Evolutionary conservation across 495 filamentous ascomycete genomes (phyloP).

Genomic region (Hypoxylon cercidicola): DNA sequence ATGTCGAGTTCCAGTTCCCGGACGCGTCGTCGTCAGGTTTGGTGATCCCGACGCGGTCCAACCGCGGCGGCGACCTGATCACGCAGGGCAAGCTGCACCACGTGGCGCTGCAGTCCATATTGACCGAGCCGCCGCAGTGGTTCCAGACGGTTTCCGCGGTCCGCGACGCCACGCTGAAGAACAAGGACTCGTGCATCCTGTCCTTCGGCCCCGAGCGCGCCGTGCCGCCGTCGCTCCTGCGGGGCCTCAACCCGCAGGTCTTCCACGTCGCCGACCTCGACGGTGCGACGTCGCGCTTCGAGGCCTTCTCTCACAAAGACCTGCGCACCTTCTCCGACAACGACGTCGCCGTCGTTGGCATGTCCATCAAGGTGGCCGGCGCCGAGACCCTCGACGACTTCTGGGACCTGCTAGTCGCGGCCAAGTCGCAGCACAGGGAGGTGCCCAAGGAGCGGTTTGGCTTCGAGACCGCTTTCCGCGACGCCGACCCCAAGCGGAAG

Average conservation of each 20-base stretch:
- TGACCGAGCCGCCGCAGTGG: slow-evolving; percentile 58
- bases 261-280: slow-evolving; percentile 30
- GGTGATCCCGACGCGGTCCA: slow-evolving; percentile 40
- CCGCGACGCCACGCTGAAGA: slow-evolving; percentile 11
- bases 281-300: slow-evolving; percentile 18
- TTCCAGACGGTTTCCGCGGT: slow-evolving; percentile 41
- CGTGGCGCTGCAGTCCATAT: slow-evolving; percentile 51
- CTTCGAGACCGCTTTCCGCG: slow-evolving; percentile 31
- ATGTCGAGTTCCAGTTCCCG: slow-evolving; percentile 51
- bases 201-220: slow-evolving; percentile 37
- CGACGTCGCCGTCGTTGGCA: slow-evolving; percentile 56
- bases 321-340: slow-evolving; percentile 33
- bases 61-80: slow-evolving; percentile 29
- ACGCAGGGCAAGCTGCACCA: slow-evolving; percentile 44
- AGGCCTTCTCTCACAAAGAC: slow-evolving; percentile 17
- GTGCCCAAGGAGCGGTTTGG: slow-evolving; percentile 33
- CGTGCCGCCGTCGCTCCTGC: slow-evolving; percentile 33
- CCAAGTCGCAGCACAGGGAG: slow-evolving; percentile 36
- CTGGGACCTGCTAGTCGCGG: slow-evolving; percentile 50
- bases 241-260: slow-evolving; percentile 29
- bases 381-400: slow-evolving; percentile 55
- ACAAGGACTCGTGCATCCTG: slow-evolving; percentile 21
- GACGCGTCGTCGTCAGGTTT: slow-evolving; percentile 46
- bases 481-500: slow-evolving; percentile 34
- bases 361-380: slow-evolving; percentile 54